Evolutionary conservation across 495 filamentous ascomycete genomes (phyloP), one percentile per base, ranked within the genome.

Genomic region (Penicillium coffeae): DNA sequence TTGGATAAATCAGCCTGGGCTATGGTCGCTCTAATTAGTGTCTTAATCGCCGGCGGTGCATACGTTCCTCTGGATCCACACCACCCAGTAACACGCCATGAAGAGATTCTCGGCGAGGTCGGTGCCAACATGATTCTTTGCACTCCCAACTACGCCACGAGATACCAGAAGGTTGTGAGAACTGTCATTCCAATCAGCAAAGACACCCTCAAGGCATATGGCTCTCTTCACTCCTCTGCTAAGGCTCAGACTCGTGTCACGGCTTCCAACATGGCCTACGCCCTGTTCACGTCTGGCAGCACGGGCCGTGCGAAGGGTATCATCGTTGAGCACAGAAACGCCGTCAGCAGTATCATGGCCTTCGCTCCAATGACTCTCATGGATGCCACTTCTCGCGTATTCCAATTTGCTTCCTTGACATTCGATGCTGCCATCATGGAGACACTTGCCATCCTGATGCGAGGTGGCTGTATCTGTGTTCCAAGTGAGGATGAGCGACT

Each of bases 391-490:
- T 71, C 74, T 7, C 54, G 77, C 14, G 69, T 69, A 1, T 74
- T 80, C 49, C 77, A 80, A 45, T 81, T 79, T 40, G 77, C 78
- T 4, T 77, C 77, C 0, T 63, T 77, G 27, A 78, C 74, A 0
- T 81, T 80, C 39, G 78, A 81, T 56, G 77, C 75, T 15, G 73
- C 69, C 15, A 55, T 80, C 15, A 58, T 76, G 62, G 77, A 81
- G 48, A 70, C 72, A 8, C 57, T 80, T 10, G 73, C 69, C 9
- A 71, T 76, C 4, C 50, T 80, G 14, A 76, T 77, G 45, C 45
- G 69, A n/a, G 84, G 84, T 15, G 83, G 75, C 20, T 78, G 72
- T 45, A 66, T 84, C 3, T 87, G 84, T 58, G 71, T 87, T 22
- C 81, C 80, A 2, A 76, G 71, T 54, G 77, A 83, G 35, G 64